Base-by-base conservation (phyloP, 83 land plant genomes). In the Isoetes engelmannii region DNA sequence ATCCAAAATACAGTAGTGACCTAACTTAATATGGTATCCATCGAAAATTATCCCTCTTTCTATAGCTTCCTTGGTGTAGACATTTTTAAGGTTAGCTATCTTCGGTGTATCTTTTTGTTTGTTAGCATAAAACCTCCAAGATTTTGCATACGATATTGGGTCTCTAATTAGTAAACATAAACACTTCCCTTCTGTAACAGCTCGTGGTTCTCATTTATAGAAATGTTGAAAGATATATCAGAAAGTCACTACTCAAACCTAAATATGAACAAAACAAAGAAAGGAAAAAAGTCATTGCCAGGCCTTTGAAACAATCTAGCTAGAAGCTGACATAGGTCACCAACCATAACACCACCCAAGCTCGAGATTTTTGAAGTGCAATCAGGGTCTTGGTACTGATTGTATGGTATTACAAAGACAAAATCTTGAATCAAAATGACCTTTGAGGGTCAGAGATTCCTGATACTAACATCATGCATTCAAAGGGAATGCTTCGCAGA, bases 91-190 rank as follows among this genome's bases (percentile, higher is more conserved):
- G 10, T 5, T 0, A 18, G 8, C 5, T 49, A 60, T 41, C 45
- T 58, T 10, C 41, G 21, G 4, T 44, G 77, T 57, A 60, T 69
- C 20, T 43, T 28, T n/a, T 41, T 68, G 54, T 6, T 45, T 44
- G 6, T 65, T 73, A 3, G 41, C 9, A 50, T 74, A 74, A 55
- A 74, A 74, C 19, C 61, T 18, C 6, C 44, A 54, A 10, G 77
- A 74, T 64, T 64, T 9, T 74, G 74, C 77, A 74, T 74, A 13
- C 77, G 73, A 50, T 74, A 74, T 55, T 74, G 77, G 3, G 65
- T 68, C 28, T 20, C 56, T 13, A 74, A 61, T 4, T 68, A 1
- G 13, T 59, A 55, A 4, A 61, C 65, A 44, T 62, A 65, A 9
- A 69, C 20, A 4, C 77, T 73, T 44, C 44, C 73, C 37, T 60